Evolutionary conservation across 2,329 filamentous ascomycete species (phyloP), one percentile per base, ranked within the genome.

Genomic region (Didymosphaeria variabile): DNA sequence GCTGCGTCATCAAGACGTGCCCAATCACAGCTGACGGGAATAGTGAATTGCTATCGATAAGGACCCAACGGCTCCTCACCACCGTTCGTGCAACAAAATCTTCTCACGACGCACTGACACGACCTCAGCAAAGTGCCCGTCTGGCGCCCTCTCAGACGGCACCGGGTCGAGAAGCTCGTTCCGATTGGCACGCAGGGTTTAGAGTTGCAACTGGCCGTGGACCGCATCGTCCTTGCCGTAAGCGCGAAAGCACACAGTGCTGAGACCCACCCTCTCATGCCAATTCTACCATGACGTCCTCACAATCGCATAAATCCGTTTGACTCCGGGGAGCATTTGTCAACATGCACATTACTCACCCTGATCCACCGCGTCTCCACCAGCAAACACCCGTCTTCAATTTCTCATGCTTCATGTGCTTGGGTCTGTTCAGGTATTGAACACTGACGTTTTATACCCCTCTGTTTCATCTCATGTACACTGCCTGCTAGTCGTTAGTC

Each of bases 281-380:
- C 31, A 26, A 38, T 38, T 34, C 32, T 21, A 38, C n/a, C 32
- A 52, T 52, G 49, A 52, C 49, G 49, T 40, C 10, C 31, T 38
- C 9, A 38, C 10, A 36, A 52, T 38, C 6, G 19, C 49, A 38
- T 52, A 52, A 52, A 38, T 52, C 49, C 49, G 49, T 52, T 38
- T 52, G 49, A 52, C 49, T 52, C 49, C 49, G 49, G 15, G 32
- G 34, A 19, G 19, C 49, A 52, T 52, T 52, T 52, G 49, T 52
- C 49, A 52, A 38, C 49, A 38, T 40, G 34, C 9, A 23, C 19
- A 23, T 52, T 52, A 26, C 49, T 52, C 49, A 40, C 49, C 49
- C 21, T 38, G 31, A 21, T 52, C 49, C 49, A 38, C 49, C n/a
- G 47, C 17, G 17, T 32, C 47, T 50, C 47, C 47, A 34, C 47